A percentile compares a stretch with the other conserved stretches of the same genome.
Evolutionary conservation across 2,329 filamentous ascomycete genomes (phyloP).

Genomic region (Hirsutella rhossiliensis): DNA sequence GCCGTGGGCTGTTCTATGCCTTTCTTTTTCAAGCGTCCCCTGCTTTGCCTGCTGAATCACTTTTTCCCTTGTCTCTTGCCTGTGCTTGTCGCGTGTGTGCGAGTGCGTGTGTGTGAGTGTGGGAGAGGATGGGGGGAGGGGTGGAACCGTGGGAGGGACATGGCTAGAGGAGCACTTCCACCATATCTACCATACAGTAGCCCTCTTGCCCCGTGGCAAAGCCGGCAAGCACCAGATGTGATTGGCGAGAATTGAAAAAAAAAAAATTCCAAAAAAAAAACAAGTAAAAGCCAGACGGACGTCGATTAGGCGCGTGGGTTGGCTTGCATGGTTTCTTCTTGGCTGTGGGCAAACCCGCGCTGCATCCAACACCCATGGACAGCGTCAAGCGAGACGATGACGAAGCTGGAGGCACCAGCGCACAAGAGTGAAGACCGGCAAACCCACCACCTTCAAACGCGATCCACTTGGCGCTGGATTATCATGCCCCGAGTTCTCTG

Average conservation of each 20-base stretch:
- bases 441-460: background rate
- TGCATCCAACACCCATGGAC: background rate
- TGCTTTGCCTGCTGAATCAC: too few species aligned
- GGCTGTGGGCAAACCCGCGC: background rate
- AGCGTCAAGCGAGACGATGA: constrained; percentile 3
- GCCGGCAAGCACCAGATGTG: background rate
- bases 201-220: background rate
- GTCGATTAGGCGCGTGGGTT: background rate
- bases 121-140: background rate
- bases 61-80: background rate
- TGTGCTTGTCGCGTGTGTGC: background rate
- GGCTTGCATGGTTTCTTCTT: background rate
- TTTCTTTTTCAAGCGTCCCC: too few species aligned
- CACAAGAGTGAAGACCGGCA: background rate
- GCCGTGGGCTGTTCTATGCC: too few species aligned
- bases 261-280: background rate
- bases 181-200: too few species aligned
- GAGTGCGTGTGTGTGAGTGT: background rate
- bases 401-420: background rate
- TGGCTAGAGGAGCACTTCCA: background rate
- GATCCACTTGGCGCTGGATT: background rate
- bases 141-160: background rate
- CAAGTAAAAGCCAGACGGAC: background rate
- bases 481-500: background rate
- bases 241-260: background rate